Percentiles rank a stretch among this genome's conserved stretches.
phyloP scores from a whole-genome alignment of 2,329 filamentous ascomycete species.

The Ophiostoma sp. region DNA sequence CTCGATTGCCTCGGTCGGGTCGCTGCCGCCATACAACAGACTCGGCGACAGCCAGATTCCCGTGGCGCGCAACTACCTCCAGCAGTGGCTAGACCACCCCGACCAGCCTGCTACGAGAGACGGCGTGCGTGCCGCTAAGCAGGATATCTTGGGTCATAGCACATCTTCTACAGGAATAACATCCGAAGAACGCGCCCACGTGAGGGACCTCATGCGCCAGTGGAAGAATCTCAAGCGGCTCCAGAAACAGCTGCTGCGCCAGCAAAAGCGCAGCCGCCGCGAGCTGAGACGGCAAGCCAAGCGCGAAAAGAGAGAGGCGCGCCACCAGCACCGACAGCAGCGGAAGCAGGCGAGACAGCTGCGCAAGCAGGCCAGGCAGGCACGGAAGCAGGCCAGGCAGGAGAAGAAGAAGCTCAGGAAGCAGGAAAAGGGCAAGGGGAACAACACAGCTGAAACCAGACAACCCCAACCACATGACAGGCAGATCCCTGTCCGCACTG shows the following conservation, averaged over 20 bases:
- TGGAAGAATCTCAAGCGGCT: conserved; percentile 41
- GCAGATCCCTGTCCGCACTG: conserved; percentile 3
- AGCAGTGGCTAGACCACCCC: conserved; percentile 47
- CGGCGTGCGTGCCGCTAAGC: conserved; percentile 38
- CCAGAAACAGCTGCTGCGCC: conserved; percentile 33
- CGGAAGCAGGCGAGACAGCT: conserved; percentile 16
- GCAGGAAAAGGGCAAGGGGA: neutral
- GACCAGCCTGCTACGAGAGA: conserved; percentile 46
- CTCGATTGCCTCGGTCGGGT: conserved; percentile 44
- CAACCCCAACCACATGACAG: neutral
- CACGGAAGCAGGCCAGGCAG: neutral
- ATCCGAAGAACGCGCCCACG: conserved; percentile 34
- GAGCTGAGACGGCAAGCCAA: conserved; percentile 27
- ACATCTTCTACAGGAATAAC: neutral
- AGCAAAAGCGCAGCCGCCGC: conserved; percentile 31
- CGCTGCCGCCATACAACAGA: conserved; percentile 48
- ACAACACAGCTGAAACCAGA: neutral
- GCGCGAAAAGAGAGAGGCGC: neutral
- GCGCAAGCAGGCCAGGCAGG: conserved; percentile 11
- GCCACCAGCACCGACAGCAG: conserved; percentile 10
- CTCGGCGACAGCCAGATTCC: conserved; percentile 47
- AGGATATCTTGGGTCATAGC: conserved; percentile 18
- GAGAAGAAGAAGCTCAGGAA: neutral
- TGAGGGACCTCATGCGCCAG: conserved; percentile 42
- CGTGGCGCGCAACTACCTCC: conserved; percentile 41